Percentiles rank a stretch among this genome's conserved stretches.
Conservation (phyloP, 2,329 filamentous ascomycete genomes). For the Diplodia sapinea region DNA sequence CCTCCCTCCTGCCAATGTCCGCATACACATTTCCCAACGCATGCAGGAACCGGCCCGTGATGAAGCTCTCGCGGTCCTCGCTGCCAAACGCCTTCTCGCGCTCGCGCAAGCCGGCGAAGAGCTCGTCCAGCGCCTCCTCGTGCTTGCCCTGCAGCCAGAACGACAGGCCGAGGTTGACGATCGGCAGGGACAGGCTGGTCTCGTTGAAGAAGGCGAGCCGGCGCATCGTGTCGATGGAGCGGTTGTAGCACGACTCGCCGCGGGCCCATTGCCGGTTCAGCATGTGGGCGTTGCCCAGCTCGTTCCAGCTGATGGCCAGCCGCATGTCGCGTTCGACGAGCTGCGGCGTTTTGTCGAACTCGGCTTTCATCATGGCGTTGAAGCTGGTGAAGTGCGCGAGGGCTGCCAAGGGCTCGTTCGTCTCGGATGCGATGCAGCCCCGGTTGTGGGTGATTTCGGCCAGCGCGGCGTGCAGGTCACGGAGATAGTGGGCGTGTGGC, state of each 20-base stretch:
- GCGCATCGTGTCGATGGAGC: slow-evolving; percentile 32
- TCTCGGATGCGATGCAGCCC: slow-evolving; percentile 36
- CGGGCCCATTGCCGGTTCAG: slow-evolving; percentile 32
- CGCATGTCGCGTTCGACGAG: slow-evolving; percentile 30
- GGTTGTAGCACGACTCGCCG: slow-evolving; percentile 34
- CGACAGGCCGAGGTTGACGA: slow-evolving; percentile 36
- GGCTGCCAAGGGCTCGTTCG: slow-evolving; percentile 33
- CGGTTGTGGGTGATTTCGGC: slow-evolving; percentile 35
- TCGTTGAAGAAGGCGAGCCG: slow-evolving; percentile 31
- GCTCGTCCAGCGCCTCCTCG: slow-evolving; percentile 27
- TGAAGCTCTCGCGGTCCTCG: slow-evolving; percentile 34
- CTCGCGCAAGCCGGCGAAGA: slow-evolving; percentile 30
- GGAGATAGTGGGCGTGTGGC: neutral
- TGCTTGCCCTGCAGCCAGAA: slow-evolving; percentile 35
- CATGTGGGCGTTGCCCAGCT: slow-evolving; percentile 36
- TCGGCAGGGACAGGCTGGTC: slow-evolving; percentile 33
- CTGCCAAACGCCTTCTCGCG: slow-evolving; percentile 31
- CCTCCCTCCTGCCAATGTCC: slow-evolving; percentile 30
- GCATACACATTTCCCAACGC: slow-evolving; percentile 35
- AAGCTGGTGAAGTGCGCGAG: slow-evolving; percentile 32
- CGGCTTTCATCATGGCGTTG: slow-evolving; percentile 34
- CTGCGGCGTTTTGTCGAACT: slow-evolving; percentile 9
- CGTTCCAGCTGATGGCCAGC: slow-evolving; percentile 35
- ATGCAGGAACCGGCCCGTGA: slow-evolving; percentile 36
- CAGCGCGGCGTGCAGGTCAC: slow-evolving; percentile 31